Base-by-base conservation (phyloP, 192 early-diverging fungal species). In the Podila epicladia region DNA sequence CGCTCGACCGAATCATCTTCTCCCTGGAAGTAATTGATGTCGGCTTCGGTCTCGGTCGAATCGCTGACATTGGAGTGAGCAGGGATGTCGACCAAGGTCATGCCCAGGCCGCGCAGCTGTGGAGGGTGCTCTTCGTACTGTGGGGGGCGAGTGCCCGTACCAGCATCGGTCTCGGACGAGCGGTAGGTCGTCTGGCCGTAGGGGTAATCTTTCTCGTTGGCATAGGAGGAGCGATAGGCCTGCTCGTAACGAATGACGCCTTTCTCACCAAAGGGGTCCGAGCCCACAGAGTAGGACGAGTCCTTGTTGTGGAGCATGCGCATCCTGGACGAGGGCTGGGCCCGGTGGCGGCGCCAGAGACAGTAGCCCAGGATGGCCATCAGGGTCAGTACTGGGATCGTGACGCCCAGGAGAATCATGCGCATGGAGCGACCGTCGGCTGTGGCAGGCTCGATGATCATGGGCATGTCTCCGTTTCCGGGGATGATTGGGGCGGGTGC, bases 1-100 rank as follows among this genome's bases (percentile, higher is more conserved):
- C 37, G 67, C 26, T 69, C 67, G 20, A 60, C 20, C 41, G 58
- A 33, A 24, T 71, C 59, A 20, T 71, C 48, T 49, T 62, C 59
- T 8, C 41, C 37, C 60, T 60, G 51, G 29, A 71, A 62, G 41
- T 62, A 61, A 6, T 71, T 60, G 19, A 45, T 41, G 17, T 31
- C 51, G 17, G 19, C 59, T 1, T 19, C 26, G 11, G 4, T 24
- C 59, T 32, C 28, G 24, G 41, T 15, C 3, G 41, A 1, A 15
- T 45, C 41, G 15, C 41, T 45, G 41, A 45, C 8, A 4, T 11
- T 45, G 13, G 41, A 13, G 53, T n/a, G 22, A 5, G 53, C 3
- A n/a, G 53, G 9, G n/a, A 55, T 55, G 53, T 55, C 53, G 9
- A 55, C 53, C 53, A 55, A 12, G 11, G 53, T 55, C 53, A 26